Evolutionary conservation across 176 grass and related monocot species (phyloP).

Genomic region (Phyllostachys edulis): DNA sequence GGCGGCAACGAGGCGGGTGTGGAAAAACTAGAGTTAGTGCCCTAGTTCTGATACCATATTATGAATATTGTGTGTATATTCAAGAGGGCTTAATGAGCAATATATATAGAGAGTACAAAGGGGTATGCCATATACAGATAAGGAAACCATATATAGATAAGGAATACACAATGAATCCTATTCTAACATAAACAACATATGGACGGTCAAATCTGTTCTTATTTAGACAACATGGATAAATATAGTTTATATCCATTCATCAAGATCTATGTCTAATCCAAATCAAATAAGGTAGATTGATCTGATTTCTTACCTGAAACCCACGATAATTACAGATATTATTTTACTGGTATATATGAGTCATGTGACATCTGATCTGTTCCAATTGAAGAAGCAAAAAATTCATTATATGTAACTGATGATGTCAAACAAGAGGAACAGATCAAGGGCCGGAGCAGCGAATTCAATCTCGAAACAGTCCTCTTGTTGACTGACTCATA

Average conservation of each 20-base stretch:
- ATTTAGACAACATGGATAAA: not conserved
- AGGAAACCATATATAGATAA: too few species aligned
- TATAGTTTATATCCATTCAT: not conserved
- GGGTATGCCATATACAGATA: too few species aligned
- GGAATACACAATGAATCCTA: too few species aligned
- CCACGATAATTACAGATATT: not conserved
- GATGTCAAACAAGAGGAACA: not conserved
- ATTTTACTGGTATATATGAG: not conserved
- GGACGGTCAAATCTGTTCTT: not conserved
- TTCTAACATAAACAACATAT: not conserved
- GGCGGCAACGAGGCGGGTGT: too few species aligned
- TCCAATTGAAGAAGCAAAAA: not conserved
- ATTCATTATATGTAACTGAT: constrained; percentile 6
- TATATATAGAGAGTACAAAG: too few species aligned
- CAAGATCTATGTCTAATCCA: constrained; percentile 2
- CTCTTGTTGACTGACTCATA: constrained; percentile 29
- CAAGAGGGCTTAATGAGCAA: too few species aligned
- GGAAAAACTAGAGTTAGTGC: too few species aligned
- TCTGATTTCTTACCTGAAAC: not conserved
- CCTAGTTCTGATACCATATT: too few species aligned
- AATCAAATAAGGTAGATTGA: constrained; percentile 10
- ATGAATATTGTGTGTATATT: too few species aligned
- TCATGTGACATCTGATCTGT: not conserved
- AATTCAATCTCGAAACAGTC: constrained; percentile 26
- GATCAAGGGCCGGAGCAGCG: constrained; percentile 17